Conservation (phyloP, 129 eudicot genomes). For the Ambrosia trifida region DNA sequence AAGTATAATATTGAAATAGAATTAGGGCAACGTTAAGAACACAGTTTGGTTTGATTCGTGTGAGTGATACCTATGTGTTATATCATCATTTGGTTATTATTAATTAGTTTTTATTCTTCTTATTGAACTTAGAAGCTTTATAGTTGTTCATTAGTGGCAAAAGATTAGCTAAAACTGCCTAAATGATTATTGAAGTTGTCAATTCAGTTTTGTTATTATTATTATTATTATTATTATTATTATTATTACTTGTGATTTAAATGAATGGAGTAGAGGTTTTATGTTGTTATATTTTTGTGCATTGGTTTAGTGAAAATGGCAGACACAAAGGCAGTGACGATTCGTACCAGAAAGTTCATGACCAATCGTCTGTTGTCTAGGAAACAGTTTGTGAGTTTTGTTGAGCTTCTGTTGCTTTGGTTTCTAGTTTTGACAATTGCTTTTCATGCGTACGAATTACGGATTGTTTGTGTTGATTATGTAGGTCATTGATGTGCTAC, state of each 20-base stretch:
- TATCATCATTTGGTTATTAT: too few species aligned
- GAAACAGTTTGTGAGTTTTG: constrained; percentile 63
- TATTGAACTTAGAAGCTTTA: not conserved
- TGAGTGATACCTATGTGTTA: not conserved
- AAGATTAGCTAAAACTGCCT: not conserved
- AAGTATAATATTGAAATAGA: not conserved
- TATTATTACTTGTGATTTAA: not conserved
- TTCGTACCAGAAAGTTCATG: constrained; percentile 77
- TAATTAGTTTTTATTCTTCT: not conserved
- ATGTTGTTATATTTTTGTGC: not conserved
- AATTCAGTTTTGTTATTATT: not conserved
- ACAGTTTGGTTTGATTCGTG: not conserved
- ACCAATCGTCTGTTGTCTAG: constrained; percentile 71
- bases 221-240: not conserved
- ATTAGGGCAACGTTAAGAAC: not conserved
- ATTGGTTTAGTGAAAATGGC: constrained; percentile 47
- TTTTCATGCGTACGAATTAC: not conserved
- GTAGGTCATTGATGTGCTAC: constrained; percentile 73
- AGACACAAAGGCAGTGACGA: constrained; percentile 64
- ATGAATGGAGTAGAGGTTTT: not conserved
- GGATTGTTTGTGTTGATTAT: not conserved
- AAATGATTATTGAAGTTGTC: not conserved
- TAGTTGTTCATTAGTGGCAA: not conserved
- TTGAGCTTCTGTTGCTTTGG: not conserved
- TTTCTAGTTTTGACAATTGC: not conserved